phyloP scores from a whole-genome alignment of 352 stramenopile genomes.

The Paralagenidium karlingii region DNA sequence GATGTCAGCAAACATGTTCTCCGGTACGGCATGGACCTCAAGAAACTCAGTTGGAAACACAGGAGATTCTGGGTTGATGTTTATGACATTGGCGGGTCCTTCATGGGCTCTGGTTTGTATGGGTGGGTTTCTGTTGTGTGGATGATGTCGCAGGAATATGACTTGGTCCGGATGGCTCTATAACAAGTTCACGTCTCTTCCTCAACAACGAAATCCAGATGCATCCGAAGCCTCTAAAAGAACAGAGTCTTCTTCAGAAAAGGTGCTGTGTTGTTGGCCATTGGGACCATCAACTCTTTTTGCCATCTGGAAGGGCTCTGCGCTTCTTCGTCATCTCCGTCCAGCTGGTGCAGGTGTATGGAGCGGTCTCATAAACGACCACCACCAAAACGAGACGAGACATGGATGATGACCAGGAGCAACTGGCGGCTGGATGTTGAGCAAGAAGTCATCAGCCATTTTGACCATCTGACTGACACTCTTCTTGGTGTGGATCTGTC shows the following conservation, averaged over 20 bases:
- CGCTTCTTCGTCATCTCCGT: neutral
- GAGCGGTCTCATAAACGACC: neutral
- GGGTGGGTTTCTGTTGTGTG: too few species aligned
- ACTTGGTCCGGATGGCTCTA: conserved; percentile 73
- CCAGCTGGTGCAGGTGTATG: too few species aligned
- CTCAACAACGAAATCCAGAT: too few species aligned
- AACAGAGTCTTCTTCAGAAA: too few species aligned
- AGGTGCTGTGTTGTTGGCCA: neutral
- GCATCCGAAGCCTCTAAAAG: too few species aligned
- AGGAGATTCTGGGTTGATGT: too few species aligned
- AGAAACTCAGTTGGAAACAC: neutral
- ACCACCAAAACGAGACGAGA: neutral
- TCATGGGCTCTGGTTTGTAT: too few species aligned
- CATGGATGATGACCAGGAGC: too few species aligned
- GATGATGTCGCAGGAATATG: conserved; percentile 22
- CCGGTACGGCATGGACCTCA: conserved; percentile 4
- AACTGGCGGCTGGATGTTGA: too few species aligned
- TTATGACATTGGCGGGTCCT: too few species aligned
- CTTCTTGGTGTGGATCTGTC: neutral
- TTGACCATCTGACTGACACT: neutral
- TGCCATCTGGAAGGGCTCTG: neutral
- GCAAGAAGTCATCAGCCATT: too few species aligned
- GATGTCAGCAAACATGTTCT: conserved; percentile 48
- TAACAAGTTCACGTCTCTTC: conserved; percentile 40
- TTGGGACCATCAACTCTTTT: neutral